Evolutionary conservation across 2,329 filamentous ascomycete genomes (phyloP), one percentile per base, ranked within the genome.

Genomic region (Colletotrichum graminicola): DNA sequence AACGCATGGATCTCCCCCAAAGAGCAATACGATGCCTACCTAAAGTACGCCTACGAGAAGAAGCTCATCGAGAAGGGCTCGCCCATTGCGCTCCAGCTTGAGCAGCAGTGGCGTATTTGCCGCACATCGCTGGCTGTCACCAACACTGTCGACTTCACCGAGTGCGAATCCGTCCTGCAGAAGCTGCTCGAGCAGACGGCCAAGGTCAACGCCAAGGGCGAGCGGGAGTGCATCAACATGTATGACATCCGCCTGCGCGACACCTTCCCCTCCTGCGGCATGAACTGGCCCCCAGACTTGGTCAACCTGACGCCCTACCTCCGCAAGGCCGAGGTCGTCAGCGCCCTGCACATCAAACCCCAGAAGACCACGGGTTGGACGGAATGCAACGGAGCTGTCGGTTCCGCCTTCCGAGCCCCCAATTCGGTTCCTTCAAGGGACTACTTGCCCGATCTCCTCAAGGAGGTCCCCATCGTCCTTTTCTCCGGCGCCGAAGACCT

Each of bases 211-310:
- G 70, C 83, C 45, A 84, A 84, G 18, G 84, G 85, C 26, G 81
- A 87, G 67, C 85, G 86, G 61, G 80, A 88, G 52, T 99, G 97
- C 81, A 81, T 91, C 79, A 99, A 99, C 83, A 98, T 98, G 94
- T 99, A 99, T 81, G 96, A 99, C 80, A 88, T 98, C 64, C 93
- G 95, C 57, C 87, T 98, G 57, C 91, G 86, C 74, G 96, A 99
- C 81, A 84, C 84, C 8, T 94, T 89, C 80, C 92, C 93, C 5
- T 92, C 91, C 73, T 99, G 96, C 80, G 96, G 96, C 75, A 97
- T 97, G 95, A 95, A 94, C 83, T 99, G 97, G 97, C 96, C 96
- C 41, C 93, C 94, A 74, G 96, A 99, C 82, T 86, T 99, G 77
- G 81, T 82, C 57, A 79, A 88, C 61, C 89, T 99, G 29, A 93